Percentiles rank a stretch among this genome's conserved stretches.
phyloP scores from a whole-genome alignment of 2,329 filamentous ascomycete genomes.

The Stachybotrys chartarum region DNA sequence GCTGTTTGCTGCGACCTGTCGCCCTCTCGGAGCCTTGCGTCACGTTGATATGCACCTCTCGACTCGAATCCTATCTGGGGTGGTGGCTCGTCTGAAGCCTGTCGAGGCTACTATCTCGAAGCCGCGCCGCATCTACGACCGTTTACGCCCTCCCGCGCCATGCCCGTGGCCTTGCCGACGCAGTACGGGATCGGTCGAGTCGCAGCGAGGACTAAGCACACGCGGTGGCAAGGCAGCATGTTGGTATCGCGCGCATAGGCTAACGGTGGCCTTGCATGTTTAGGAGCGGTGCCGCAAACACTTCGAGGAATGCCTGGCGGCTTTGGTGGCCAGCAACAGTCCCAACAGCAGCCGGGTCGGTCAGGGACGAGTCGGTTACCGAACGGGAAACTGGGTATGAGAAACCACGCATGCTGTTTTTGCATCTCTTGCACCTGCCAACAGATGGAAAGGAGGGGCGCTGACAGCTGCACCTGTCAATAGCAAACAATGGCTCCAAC shows the following conservation, averaged over 20 bases:
- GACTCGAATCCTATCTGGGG: background rate
- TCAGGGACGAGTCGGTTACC: constrained; percentile 52
- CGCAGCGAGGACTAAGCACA: no score
- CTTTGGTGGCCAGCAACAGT: constrained; percentile 53
- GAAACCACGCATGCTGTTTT: background rate
- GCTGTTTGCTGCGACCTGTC: constrained; percentile 8
- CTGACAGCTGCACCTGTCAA: constrained; percentile 7
- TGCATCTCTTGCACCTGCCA: background rate
- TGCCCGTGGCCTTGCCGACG: no score
- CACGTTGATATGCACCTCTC: background rate
- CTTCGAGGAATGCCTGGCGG: constrained; percentile 55
- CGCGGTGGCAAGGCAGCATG: no score
- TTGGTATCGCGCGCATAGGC: constrained; percentile 4
- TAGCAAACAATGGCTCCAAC: constrained; percentile 44
- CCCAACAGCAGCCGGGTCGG: constrained; percentile 41
- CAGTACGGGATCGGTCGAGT: no score
- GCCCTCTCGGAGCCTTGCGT: background rate
- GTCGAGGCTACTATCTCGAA: no score
- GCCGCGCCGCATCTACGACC: no score
- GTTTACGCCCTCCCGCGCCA: no score
- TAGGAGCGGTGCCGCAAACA: constrained; percentile 55
- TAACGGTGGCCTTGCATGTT: constrained; percentile 17
- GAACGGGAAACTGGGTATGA: constrained; percentile 56
- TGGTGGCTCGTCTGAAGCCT: background rate
- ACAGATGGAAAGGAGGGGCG: background rate